Percentiles rank a stretch among this genome's conserved stretches.
Conservation (phyloP, 768 basidiomycete species). For the Leucogyrophana mollusca region DNA sequence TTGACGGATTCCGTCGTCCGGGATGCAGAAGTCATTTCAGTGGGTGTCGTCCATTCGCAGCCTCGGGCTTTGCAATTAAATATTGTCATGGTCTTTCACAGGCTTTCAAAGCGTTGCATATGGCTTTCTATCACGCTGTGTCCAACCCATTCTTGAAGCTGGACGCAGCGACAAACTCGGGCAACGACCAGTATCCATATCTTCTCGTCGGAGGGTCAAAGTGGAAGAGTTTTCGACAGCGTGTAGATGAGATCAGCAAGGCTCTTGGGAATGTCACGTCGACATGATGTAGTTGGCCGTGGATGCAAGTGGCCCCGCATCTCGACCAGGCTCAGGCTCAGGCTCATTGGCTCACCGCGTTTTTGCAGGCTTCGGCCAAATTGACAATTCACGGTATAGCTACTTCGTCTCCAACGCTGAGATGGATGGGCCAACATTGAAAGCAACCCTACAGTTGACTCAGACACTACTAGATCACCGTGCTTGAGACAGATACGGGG, state of each 20-base stretch:
- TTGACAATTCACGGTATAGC: slow-evolving; percentile 19
- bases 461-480: slow-evolving; percentile 60
- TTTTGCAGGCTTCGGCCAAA: slow-evolving; percentile 22
- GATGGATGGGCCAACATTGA: slow-evolving; percentile 10
- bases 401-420: slow-evolving; percentile 10
- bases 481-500: slow-evolving; percentile 96
- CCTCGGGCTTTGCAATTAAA: not conserved
- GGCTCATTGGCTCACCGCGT: slow-evolving; percentile 28
- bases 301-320: too few species aligned
- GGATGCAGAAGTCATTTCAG: slow-evolving; percentile 76
- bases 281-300: too few species aligned
- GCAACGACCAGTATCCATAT: slow-evolving; percentile 51
- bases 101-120: slow-evolving; percentile 89
- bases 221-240: slow-evolving; percentile 68
- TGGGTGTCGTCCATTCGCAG: slow-evolving; percentile 32
- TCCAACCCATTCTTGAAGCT: slow-evolving; percentile 85
- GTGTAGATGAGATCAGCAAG: slow-evolving; percentile 73
- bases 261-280: slow-evolving; percentile 46
- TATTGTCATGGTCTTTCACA: slow-evolving; percentile 28
- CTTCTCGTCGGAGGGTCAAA: slow-evolving; percentile 60
- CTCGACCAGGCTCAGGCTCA: too few species aligned
- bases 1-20: slow-evolving; percentile 79
- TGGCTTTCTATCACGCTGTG: slow-evolving; percentile 79
- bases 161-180: slow-evolving; percentile 45
- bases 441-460: slow-evolving; percentile 78